Evolutionary conservation across 805 yeast genomes (phyloP), one percentile per base, ranked within the genome.

Genomic region (Wickerhamiella azymoides): DNA sequence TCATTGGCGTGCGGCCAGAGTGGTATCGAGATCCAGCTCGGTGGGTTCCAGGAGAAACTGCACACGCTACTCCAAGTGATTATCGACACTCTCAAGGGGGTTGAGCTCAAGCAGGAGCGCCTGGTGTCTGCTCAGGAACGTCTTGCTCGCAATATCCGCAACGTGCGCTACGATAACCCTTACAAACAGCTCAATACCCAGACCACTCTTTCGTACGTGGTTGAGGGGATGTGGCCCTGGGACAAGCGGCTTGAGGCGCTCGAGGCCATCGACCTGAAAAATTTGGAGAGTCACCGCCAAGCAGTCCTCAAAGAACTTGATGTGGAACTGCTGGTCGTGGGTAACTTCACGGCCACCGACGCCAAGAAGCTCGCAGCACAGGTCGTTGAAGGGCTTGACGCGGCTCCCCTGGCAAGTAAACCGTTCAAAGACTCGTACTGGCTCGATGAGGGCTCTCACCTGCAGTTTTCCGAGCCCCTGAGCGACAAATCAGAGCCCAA

Each of bases 1-100:
- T 63, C 70, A 2, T 68, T 88, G 36, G 62, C 69, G 26, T 66
- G 73, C 48, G 74, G 80, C 46, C 72, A 80, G 50, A 85, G 79
- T 52, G 94, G 96, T 0, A 56, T 88, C 36, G 72, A 73, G 35
- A 57, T 89, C 38, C 74, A 74, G 40, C 67, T 85, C 18, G 67
- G 71, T 35, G 98, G 98, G 2, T 92, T 80, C 61, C 84, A 82
- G 53, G 89, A 92, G 61, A 89, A 89, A 57, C 65, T 85, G 39
- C 70, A 73, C 16, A 72, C 70, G 11, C 69, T 89, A 38, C 63
- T 84, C 21, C 73, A 72, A 40, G 71, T 76, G 47, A 74, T 88
- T 21, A 61, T 84, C 43, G 67, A 68, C 17, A 73, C 73, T 10
- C 53, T 89, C 36, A 59, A 67, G 19, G 56, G 57, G 4, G 82